Base-by-base conservation (phyloP, 352 stramenopile species). In the Pythium rishiriense region DNA sequence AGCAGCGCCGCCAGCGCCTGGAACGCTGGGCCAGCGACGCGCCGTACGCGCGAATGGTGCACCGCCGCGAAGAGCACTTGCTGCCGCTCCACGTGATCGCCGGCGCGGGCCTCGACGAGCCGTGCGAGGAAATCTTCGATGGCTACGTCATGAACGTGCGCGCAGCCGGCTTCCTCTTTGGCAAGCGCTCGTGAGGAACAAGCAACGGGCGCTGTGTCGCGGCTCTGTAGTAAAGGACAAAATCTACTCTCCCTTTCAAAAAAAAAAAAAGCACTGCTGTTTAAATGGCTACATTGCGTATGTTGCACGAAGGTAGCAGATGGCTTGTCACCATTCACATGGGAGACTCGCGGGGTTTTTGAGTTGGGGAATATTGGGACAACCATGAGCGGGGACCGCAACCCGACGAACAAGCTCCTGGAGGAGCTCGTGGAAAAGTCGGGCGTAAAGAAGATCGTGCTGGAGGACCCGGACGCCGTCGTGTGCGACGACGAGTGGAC, bases 401-500 rank as follows among this genome's bases (percentile, higher is more conserved):
- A 81, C 51, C 74, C 78, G 60, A 89, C 75, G 37, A 95, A 93
- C 70, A 73, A 83, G 58, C 77, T 78, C 66, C 73, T 93, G 50
- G 84, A 92, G 72, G 74, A 81, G 66, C 81, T 95, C 45, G 86
- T 93, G 61, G 79, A 85, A 70, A 79, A 85, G 61, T 79, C 86
- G 22, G 86, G 86, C 59, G 78, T 91, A 33, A 68, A 58, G 37
- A 90, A 88, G 43, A 69, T 75, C 53, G 74, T 95, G 53, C 75
- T 90, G 49, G 70, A 87, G 61, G 83, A 90, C 45, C 78, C 78
- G 6, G 64, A 87, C 28, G 62, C 68, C 43, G 64, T 95, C 37
- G 81, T 93, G 31, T 90, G 79, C 51, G 85, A 94, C 42, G 87
- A 95, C 48, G 81, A 85, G 72, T 95, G 87, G 87, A 94, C 83